Evolutionary conservation across 371 early-diverging fungal species (phyloP), one percentile per base, ranked within the genome.

Genomic region (Mortierella sp.): DNA sequence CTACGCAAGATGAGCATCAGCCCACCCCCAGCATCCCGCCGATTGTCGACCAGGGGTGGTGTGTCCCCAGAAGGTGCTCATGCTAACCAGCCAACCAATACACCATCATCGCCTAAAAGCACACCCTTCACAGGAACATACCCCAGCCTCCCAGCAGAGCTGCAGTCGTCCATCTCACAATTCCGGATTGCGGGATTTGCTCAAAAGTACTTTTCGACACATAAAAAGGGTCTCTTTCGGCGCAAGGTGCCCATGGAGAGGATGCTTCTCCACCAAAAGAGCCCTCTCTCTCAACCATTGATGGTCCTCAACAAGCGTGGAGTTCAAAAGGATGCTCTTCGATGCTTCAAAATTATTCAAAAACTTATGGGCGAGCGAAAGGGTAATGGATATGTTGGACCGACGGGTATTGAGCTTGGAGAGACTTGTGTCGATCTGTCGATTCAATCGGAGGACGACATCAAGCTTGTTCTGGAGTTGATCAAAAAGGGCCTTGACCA

Each of bases 121-220:
- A 13, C 71, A 11, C 34, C 52, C 26, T 70, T 72, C 10, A 60
- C 70, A 16, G 80, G 78, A 28, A 70, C 79, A 3, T 80, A 72
- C 24, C 87, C 87, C 52, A 80, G 89, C 31, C 87, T 94, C 31
- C 96, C 97, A 16, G 82, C 89, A 50, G 93, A 92, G 58, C 81
- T 97, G 58, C 91, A 93, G 79, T 78, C 91, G 11, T 95, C 97
- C 60, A 95, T 97, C n/a, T 92, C 87, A 50, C 93, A 94, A 76
- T 97, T 96, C 88, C 92, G 94, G 28, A 96, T 98, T 82, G 96
- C 97, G 50, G 97, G 97, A 0, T 98, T 96, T 91, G 99, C 99
- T 7, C 89, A 94, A 88, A 96, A 96, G 80, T 97, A 97, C 88
- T 99, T 99, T 90, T 89, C 96, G 0, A 95, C 95, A 10, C 98